Base-by-base conservation (phyloP, 129 eudicot genomes). In the Helichrysum umbraculigerum region DNA sequence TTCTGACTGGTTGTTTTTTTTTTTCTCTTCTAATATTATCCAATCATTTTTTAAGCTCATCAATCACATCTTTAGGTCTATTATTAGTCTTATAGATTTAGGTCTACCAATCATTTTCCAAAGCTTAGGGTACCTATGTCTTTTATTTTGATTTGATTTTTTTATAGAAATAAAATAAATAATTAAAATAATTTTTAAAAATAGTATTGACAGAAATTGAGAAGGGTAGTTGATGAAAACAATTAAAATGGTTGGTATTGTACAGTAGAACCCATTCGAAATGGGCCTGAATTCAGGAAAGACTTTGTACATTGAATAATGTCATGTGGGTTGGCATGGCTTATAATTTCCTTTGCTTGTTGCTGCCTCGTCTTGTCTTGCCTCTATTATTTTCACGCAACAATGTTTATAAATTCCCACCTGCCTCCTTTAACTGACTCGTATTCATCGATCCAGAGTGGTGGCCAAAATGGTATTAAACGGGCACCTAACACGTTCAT, bases 281-380 rank as follows among this genome's bases (percentile, higher is more conserved):
- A 77, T 68, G 75, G 74, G 81, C 70, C 76, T 77, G 51, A 56
- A 54, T 56, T 72, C 34, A 50, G 39, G 79, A 44, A 74, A 75
- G 79, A 19, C 28, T 44, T 77, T 58, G 29, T 59, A 77, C 66
- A 76, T 25, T 50, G 20, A 44, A 63, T 64, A 41, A 9, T 41
- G 62, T 64, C 81, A 77, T 77, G 76, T 77, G 75, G 75, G 68
- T 77, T 77, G 81, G 75, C 75, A 60, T 76, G 7, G 22, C 44
- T 76, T 54, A 22, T n/a, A 10, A 14, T 39, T 54, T 12, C 65
- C 19, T 75, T 50, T 58, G 41, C 41, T 35, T 32, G 59, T 64
- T 51, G 69, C 63, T 76, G 60, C 70, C 4, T 56, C 17, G 81
- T 77, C 81, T 77, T 70, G 69, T 68, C 60, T 69, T 77, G 69